Evolutionary conservation across 2,329 filamentous ascomycete species (phyloP).

Genomic region (Sphaerulina populicola): DNA sequence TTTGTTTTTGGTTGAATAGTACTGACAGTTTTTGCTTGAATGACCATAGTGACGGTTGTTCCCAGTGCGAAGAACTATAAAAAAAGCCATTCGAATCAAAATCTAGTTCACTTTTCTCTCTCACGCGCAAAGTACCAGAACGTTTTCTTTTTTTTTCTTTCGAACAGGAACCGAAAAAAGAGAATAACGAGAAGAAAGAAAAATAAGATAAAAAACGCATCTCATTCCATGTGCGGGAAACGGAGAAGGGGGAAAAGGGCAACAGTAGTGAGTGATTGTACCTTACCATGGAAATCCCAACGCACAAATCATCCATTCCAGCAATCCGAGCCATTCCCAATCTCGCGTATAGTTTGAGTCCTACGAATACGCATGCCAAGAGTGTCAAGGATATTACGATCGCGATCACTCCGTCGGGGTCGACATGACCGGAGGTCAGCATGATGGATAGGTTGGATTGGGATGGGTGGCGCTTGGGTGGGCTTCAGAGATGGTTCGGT

Average conservation of each 20-base stretch:
- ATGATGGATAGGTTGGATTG: neutral
- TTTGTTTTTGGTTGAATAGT: no score
- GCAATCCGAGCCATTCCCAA: conserved; percentile 18
- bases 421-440: conserved; percentile 21
- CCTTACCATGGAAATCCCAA: conserved; percentile 18
- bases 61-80: conserved; percentile 14
- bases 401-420: conserved; percentile 16
- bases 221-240: no score
- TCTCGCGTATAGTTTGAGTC: conserved; percentile 20
- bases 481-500: no score
- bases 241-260: no score
- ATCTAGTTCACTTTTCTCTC: neutral
- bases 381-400: conserved; percentile 19
- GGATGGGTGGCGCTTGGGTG: no score
- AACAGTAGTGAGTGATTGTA: no score
- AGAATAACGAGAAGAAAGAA: neutral
- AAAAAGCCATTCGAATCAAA: neutral
- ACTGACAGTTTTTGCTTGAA: conserved; percentile 16
- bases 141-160: no score
- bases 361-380: conserved; percentile 17
- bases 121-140: neutral
- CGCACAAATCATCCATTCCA: conserved; percentile 23
- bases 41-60: conserved; percentile 15
- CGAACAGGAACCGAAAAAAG: no score
- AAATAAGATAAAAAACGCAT: no score